Conservation (phyloP, 73 alveolate genomes). For the Tetrahymena elliotti region DNA sequence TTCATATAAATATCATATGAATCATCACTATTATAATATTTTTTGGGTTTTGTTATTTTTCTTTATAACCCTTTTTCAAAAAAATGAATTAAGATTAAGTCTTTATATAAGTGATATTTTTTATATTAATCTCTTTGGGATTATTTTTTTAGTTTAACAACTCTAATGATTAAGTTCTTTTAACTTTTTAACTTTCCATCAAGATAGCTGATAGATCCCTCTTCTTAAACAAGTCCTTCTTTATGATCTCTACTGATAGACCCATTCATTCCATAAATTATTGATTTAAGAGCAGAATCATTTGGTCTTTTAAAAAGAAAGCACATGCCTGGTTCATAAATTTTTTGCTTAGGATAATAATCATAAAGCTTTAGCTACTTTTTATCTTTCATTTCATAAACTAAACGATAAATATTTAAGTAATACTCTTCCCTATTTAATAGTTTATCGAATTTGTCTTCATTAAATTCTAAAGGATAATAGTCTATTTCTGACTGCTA, state of each 20-base stretch:
- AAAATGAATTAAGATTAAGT: neutral
- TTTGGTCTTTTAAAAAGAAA: neutral
- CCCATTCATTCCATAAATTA: neutral
- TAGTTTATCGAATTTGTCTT: no score
- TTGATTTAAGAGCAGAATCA: neutral
- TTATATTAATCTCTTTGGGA: no score
- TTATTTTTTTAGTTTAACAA: neutral
- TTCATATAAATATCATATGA: no score
- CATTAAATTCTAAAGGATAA: no score
- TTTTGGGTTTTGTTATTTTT: neutral
- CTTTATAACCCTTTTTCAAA: neutral
- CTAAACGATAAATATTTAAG: no score
- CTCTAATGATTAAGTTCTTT: neutral
- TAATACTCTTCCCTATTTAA: no score
- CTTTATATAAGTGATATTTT: no score
- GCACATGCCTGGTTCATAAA: neutral
- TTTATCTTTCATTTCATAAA: no score
- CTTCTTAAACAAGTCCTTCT: neutral
- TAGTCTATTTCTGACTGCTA: no score
- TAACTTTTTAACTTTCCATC: neutral
- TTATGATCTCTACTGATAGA: no score
- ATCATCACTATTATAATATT: no score
- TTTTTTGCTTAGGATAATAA: neutral
- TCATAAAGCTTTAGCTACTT: neutral
- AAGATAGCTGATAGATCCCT: neutral